Evolutionary conservation across 176 grass and related monocot species (phyloP), one percentile per base, ranked within the genome.

Genomic region (Oryza coarctata): DNA sequence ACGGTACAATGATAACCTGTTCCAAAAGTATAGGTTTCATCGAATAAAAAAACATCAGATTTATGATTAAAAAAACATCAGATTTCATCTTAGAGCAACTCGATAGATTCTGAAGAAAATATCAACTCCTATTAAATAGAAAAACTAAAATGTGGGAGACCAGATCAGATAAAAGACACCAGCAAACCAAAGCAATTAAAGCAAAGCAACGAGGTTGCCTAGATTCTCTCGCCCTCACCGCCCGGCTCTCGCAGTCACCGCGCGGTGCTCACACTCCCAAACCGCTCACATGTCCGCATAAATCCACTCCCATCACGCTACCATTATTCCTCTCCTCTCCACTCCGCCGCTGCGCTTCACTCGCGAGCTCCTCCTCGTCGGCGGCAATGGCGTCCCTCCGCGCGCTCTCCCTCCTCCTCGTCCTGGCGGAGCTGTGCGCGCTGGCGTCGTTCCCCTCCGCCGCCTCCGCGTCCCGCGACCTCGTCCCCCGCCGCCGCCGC

Each of bases 401-500:
- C 61, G 29, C 64, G 61, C 25, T 47, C 28, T 28, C 77, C 73
- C 40, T 63, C 34, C 31, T 78, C 47, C 70, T 91, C 70, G 35
- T 83, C 28, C 78, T 50, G 7, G 74, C 25, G 40, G 36, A 63
- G 22, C 47, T 81, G 15, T 73, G 55, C 23, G 79, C 75, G 44
- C 52, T 81, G 6, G 74, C 64, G 38, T 33, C 67, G 25, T 67
- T 55, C 50, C 50, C 50, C 3, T 70, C 81, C 3, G 12, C 79
- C 33, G 65, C 52, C 5, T 77, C 73, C 63, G 67, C 88, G 12
- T 30, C 86, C 25, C 85, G 90, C 65, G 76, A 82, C 63, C 65
- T 98, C 52, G 38, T 0, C 35, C 35, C 3, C 0, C 71, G 65
- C 32, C 65, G 25, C 76, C 71, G 33, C 38, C 62, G 69, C 18